A percentile compares a stretch with the other conserved stretches of the same genome.
phyloP scores from a whole-genome alignment of 192 early-diverging fungal genomes.

The Ambispora gerdemannii region DNA sequence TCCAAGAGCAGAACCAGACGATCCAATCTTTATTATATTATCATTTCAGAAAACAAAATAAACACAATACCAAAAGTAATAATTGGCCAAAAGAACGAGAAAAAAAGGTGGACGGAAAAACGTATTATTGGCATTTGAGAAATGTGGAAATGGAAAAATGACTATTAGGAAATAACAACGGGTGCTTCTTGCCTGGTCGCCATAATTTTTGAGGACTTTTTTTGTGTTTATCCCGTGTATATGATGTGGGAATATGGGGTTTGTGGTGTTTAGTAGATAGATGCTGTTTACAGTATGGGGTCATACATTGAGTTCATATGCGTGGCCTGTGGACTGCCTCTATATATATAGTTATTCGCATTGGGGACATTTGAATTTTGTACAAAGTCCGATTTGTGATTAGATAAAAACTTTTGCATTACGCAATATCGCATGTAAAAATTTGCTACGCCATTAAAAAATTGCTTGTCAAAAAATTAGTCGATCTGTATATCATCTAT shows the following conservation, averaged over 20 bases:
- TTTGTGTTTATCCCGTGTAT: not conserved
- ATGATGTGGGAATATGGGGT: slow-evolving; percentile 5
- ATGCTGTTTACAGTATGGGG: not conserved
- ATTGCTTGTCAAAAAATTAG: no score
- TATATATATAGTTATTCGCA: not conserved
- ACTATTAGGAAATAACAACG: not conserved
- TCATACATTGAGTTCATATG: not conserved
- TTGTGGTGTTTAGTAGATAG: not conserved
- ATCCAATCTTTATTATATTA: slow-evolving; percentile 67
- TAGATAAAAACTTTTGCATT: no score
- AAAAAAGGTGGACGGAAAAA: no score
- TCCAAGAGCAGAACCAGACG: slow-evolving; percentile 90
- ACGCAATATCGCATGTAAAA: no score
- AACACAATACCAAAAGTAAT: no score
- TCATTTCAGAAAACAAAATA: not conserved
- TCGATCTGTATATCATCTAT: no score
- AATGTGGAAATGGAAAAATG: not conserved
- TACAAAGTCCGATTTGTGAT: no score
- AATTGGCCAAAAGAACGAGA: no score
- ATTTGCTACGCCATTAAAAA: no score
- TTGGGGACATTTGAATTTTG: no score
- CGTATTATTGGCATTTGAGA: no score
- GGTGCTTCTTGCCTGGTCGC: slow-evolving; percentile 18
- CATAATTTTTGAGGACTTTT: slow-evolving; percentile 6
- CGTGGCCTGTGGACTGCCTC: slow-evolving; percentile 8